These are phyloP conservation scores for Choanephora cucurbitarum DNA, from an alignment of 371 early-diverging fungal species.

Conservation along the genomic window DNA sequence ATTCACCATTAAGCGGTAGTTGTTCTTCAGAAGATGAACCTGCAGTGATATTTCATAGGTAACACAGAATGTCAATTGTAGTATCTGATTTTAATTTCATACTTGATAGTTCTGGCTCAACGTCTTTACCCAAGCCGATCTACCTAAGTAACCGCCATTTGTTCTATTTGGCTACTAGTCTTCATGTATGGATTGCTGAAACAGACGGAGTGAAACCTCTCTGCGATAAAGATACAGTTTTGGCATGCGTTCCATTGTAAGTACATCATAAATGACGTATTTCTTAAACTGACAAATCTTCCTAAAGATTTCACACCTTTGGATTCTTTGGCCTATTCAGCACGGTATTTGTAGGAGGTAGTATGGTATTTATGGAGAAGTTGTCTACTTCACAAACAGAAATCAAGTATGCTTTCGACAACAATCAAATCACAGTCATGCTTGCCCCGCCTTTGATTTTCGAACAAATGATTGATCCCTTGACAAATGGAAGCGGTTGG, in stretches of 20 bases:
- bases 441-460: constrained; percentile 10
- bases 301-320: constrained; percentile 11
- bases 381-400: constrained; percentile 9
- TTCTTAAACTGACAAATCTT: not conserved
- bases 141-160: constrained; percentile 29
- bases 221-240: not conserved
- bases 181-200: not conserved
- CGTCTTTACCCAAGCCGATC: constrained; percentile 33
- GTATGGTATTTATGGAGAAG: constrained; percentile 9
- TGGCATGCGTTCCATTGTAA: constrained; percentile 9
- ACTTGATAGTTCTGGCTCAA: constrained; percentile 28
- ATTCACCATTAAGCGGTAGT: too few relatives aligned
- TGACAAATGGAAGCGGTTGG: constrained; percentile 2
- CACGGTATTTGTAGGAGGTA: constrained; percentile 1
- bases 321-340: not conserved
- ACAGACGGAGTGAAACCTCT: not conserved
- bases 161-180: not conserved
- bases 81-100: not conserved
- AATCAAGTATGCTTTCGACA: constrained; percentile 4
- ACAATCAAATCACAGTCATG: constrained; percentile 8
- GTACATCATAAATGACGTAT: not conserved
- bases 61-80: not conserved
- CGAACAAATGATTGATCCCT: constrained; percentile 10
- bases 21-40: not conserved
- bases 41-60: constrained; percentile 22